Base-by-base conservation (phyloP, 1,139 yeast genomes). In the Hansenula lynferdii region DNA sequence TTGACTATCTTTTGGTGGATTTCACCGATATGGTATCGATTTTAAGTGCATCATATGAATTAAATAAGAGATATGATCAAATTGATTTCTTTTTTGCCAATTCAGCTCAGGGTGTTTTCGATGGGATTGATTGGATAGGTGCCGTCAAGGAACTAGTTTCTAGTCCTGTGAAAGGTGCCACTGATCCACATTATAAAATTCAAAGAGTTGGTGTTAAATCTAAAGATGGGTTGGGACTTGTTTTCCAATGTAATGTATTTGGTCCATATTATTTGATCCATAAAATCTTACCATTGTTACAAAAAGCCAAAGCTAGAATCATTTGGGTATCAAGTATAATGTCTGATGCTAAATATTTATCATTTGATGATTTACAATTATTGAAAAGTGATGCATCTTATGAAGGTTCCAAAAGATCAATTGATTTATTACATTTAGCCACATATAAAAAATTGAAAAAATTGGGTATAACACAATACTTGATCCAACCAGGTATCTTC, bases 401-500 rank as follows among this genome's bases (percentile, higher is more conserved):
- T 56, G 98, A 90, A 59, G 96, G 96, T 6, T 87, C 97, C 2
- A 94, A 94, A 58, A 69, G 96, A 53, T 67, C 85, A 46, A 80
- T 92, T 28, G 98, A 94, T 58, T 70, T 90, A 42, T 62, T 89
- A 37, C 97, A 92, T 60, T 60, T 73, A 35, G 90, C 86, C 6
- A 76, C 87, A 1, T 83, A 75, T 56, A 58, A 74, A 43, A 51
- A 64, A 17, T 62, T 85, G 51, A 51, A 62, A 23, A 51, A 70
- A 12, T 53, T 70, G 39, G 82, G 79, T 1, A 75, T 92, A 36
- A 67, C 67, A 32, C 90, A 85, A 54, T 86, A 84, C 61, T 66
- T 92, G 33, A 80, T 85, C 8, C 97, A 92, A 47, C 99, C 99
- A 0, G 99, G 99, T 14, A 86, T 94, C 26, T 89, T 94, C 61